These are phyloP conservation scores for Sugiyamaella castrensis DNA, from an alignment of 1,139 yeast species.

Conservation along the genomic window DNA sequence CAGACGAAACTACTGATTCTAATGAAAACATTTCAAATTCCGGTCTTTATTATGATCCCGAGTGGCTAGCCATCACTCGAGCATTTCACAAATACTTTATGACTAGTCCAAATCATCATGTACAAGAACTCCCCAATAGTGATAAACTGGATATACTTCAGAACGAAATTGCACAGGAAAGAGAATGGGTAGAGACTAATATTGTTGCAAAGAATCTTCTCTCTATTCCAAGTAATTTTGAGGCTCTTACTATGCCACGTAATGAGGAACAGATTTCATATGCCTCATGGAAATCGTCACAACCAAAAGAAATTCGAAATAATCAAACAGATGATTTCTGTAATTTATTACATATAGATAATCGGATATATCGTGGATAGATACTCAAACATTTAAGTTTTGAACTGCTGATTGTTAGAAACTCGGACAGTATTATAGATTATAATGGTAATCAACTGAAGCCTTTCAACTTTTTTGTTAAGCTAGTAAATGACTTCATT, in stretches of 20 bases:
- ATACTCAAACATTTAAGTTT: too few relatives aligned
- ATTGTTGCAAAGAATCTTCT: constrained; percentile 23
- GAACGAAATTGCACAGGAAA: constrained; percentile 24
- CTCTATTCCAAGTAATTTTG: constrained; percentile 21
- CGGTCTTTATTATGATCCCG: constrained; percentile 36
- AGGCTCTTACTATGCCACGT: constrained; percentile 11
- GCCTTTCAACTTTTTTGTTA: too few relatives aligned
- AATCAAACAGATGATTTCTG: constrained; percentile 31
- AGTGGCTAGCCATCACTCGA: constrained; percentile 41
- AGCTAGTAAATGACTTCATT: too few relatives aligned
- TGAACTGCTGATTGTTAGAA: too few relatives aligned
- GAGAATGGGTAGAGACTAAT: constrained; percentile 34
- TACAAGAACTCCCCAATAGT: constrained; percentile 4
- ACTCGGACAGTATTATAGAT: too few relatives aligned
- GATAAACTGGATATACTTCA: constrained; percentile 14
- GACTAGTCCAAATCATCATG: constrained; percentile 9
- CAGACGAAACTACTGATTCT: not conserved
- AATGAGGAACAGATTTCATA: constrained; percentile 1
- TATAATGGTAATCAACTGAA: too few relatives aligned
- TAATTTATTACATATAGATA: constrained; percentile 18
- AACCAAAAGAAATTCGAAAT: constrained; percentile 22
- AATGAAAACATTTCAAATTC: not conserved
- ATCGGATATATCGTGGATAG: constrained; percentile 10
- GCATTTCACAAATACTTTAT: constrained; percentile 28
- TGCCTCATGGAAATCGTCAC: constrained; percentile 13